Conservation (phyloP, 2,329 filamentous ascomycete genomes). For the Paracoccidioides brasiliensis region DNA sequence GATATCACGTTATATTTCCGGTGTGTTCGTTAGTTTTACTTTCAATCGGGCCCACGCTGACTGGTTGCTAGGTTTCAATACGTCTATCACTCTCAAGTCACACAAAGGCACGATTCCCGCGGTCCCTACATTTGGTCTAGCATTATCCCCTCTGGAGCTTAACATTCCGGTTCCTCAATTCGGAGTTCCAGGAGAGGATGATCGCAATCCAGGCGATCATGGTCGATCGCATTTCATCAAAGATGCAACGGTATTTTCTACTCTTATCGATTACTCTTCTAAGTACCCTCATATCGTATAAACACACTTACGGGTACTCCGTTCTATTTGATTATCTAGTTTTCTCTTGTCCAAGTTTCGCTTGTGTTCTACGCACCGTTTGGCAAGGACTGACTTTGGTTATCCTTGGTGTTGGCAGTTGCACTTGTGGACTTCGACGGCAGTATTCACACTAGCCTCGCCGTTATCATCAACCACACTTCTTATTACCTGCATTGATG, state of each 20-base stretch:
- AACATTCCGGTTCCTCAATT: slow-evolving; percentile 60
- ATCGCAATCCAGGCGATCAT: slow-evolving; percentile 28
- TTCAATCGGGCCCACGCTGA: not conserved
- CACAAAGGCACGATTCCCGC: slow-evolving; percentile 61
- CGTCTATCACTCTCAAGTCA: slow-evolving; percentile 58
- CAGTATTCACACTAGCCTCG: slow-evolving; percentile 69
- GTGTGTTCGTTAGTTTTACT: slow-evolving; percentile 20
- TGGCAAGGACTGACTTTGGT: slow-evolving; percentile 4
- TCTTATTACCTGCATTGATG: slow-evolving; percentile 66
- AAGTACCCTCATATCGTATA: slow-evolving; percentile 2
- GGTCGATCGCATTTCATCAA: slow-evolving; percentile 59
- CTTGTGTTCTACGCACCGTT: not conserved
- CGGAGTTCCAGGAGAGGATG: slow-evolving; percentile 34
- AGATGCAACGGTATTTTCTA: slow-evolving; percentile 50
- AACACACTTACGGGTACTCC: not conserved
- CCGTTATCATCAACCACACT: slow-evolving; percentile 62
- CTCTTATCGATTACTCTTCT: slow-evolving; percentile 13
- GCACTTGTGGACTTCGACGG: slow-evolving; percentile 75
- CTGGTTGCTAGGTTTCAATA: slow-evolving; percentile 52
- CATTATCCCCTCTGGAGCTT: slow-evolving; percentile 58
- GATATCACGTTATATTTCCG: slow-evolving; percentile 76
- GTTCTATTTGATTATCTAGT: not conserved
- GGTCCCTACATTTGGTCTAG: slow-evolving; percentile 57
- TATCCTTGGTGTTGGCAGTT: slow-evolving; percentile 31
- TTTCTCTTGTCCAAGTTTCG: not conserved